phyloP scores from a whole-genome alignment of 805 yeast species.

The Metschnikowia similis region DNA sequence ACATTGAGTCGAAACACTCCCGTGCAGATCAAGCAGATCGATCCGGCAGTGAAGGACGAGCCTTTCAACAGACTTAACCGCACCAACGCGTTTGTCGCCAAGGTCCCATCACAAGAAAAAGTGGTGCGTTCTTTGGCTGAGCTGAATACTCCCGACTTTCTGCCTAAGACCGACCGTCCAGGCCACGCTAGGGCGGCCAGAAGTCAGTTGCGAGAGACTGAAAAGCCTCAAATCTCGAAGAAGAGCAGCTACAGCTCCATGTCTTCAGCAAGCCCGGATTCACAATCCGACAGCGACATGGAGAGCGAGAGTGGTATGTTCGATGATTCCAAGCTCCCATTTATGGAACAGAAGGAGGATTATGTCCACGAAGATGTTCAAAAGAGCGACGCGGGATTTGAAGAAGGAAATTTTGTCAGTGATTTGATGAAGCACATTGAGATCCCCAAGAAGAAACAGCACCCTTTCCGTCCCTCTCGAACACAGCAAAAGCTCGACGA shows the following conservation, averaged over 20 bases:
- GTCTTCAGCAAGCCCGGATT: not conserved
- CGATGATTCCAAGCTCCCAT: not conserved
- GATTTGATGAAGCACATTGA: constrained; percentile 10
- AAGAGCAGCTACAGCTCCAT: not conserved
- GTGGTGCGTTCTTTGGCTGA: too few relatives aligned
- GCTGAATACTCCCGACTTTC: not conserved
- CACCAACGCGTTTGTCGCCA: not conserved
- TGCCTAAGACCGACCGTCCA: not conserved
- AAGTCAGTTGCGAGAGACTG: not conserved
- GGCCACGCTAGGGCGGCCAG: not conserved
- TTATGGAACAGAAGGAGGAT: not conserved
- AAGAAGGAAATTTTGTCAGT: constrained; percentile 5
- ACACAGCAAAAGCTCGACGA: constrained; percentile 35
- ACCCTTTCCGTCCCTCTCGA: constrained; percentile 18
- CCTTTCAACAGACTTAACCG: not conserved
- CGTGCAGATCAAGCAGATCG: not conserved
- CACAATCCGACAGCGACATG: not conserved
- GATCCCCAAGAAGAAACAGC: not conserved
- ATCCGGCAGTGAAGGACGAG: not conserved
- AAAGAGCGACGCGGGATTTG: not conserved
- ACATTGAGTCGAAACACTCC: not conserved
- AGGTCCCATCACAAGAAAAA: not conserved
- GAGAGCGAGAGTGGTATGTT: not conserved
- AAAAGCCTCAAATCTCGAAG: not conserved
- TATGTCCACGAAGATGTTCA: not conserved